Base-by-base conservation (phyloP, 2,329 filamentous ascomycete genomes). In the Aureobasidium sp. region DNA sequence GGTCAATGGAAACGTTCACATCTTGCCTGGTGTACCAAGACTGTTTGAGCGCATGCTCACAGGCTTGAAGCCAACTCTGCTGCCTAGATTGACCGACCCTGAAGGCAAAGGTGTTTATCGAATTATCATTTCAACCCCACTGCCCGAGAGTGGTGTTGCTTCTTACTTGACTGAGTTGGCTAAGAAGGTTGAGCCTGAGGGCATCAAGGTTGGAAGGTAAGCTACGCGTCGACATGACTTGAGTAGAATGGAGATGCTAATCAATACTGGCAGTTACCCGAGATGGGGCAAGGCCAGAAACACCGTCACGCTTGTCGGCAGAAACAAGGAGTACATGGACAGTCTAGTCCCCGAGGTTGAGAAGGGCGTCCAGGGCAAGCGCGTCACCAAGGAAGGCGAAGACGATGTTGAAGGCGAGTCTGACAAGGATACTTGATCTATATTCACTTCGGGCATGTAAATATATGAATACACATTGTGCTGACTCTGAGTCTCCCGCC, bases 1-100 rank as follows among this genome's bases (percentile, higher is more conserved):
- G 5, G 90, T 96, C 16, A 97, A 97, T 70, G 90, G 90, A 55
- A 99, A 99, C 70, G 78, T 97, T 5, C 90, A 97, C 74, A 94
- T 97, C 64, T 79, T 97, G 2, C 94, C 94, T 0, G 94, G 94
- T 0, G 88, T 97, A 16, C 94, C 94, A 0, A 81, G 85, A 58
- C 78, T 97, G 1, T 99, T 96, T 70, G 86, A 93, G 75, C 80
- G 80, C 57, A 80, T 97, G 65, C 78, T 97, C 14, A 84, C 91
- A 27, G 87, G 88, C 2, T 76, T 97, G 65, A 92, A 89, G 73
- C 85, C 90, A 0, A 71, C 78, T 51, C 72, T 97, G 36, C 70
- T 87, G 21, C 85, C 87, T n/a, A 82, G 90, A 34, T 75, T 97
- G 67, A 81, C 79, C 8, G 89, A 96, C 71, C 89, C 89, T 0